Percentiles rank a stretch among this genome's conserved stretches.
These are phyloP conservation scores for Ceratobasidium theobromae DNA, from an alignment of 1,284 basidiomycete species.

Conservation along the genomic window DNA sequence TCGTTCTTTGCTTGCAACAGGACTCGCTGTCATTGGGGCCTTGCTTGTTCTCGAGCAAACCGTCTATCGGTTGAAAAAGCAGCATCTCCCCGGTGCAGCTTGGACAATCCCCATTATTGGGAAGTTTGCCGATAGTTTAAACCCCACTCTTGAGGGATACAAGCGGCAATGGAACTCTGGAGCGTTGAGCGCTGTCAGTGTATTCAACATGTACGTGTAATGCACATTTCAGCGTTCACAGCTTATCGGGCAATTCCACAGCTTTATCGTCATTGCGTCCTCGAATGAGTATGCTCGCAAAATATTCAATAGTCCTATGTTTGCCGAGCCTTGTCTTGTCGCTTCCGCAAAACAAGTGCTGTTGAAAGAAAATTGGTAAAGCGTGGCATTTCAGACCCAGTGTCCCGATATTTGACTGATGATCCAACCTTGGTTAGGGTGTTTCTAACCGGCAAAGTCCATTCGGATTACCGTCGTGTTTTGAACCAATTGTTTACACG, in stretches of 20 bases:
- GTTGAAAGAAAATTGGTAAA: constrained; percentile 86
- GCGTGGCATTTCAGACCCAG: not conserved
- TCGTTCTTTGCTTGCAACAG: constrained; percentile 47
- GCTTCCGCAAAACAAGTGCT: constrained; percentile 90
- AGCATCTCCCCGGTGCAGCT: constrained; percentile 76
- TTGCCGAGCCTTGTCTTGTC: constrained; percentile 92
- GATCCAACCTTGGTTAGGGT: constrained; percentile 60
- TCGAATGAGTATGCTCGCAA: constrained; percentile 89
- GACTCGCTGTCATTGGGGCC: constrained; percentile 58
- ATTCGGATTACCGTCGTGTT: constrained; percentile 92
- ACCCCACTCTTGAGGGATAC: constrained; percentile 87
- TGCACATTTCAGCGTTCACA: not conserved
- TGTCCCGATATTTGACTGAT: not conserved
- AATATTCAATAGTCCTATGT: constrained; percentile 87
- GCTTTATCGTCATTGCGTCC: constrained; percentile 96
- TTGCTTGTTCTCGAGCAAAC: constrained; percentile 79
- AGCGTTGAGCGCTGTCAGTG: constrained; percentile 80
- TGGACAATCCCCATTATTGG: constrained; percentile 97
- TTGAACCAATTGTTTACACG: constrained; percentile 93
- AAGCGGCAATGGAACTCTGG: constrained; percentile 87
- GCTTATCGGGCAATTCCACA: constrained; percentile 43
- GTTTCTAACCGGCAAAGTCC: constrained; percentile 91
- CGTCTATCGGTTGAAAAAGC: constrained; percentile 85
- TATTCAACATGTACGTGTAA: constrained; percentile 89
- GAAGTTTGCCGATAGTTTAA: constrained; percentile 86